Conservation (phyloP, 2,329 filamentous ascomycete genomes). For the Fusarium brevicatenulatum region DNA sequence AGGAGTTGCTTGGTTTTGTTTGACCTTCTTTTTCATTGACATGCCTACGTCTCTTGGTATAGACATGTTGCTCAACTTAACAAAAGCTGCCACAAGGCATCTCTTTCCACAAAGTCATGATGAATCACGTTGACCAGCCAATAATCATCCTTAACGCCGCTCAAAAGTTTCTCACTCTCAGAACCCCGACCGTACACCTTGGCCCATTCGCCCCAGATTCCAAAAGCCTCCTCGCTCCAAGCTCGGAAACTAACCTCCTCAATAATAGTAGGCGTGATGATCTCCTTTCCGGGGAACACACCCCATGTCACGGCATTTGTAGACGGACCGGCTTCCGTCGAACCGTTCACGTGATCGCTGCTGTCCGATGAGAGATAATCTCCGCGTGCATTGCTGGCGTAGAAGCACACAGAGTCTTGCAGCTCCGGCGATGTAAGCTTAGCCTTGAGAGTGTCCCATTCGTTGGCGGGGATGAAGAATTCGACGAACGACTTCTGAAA, state of each 20-base stretch:
- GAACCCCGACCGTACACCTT: slow-evolving; percentile 83
- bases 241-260: slow-evolving; percentile 93
- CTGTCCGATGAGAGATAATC: slow-evolving; percentile 79
- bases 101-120: slow-evolving; percentile 77
- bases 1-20: background rate
- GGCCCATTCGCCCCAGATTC: slow-evolving; percentile 95
- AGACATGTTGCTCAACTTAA: slow-evolving; percentile 47
- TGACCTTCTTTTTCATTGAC: slow-evolving; percentile 9
- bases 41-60: slow-evolving; percentile 47
- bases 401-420: slow-evolving; percentile 81
- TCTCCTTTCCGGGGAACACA: slow-evolving; percentile 94
- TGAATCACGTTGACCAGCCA: slow-evolving; percentile 95
- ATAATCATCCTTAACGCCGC: slow-evolving; percentile 71
- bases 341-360: slow-evolving; percentile 47
- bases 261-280: slow-evolving; percentile 95
- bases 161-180: slow-evolving; percentile 76
- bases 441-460: slow-evolving; percentile 75
- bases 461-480: slow-evolving; percentile 82
- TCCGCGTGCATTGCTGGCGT: slow-evolving; percentile 82
- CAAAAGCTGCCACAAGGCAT: slow-evolving; percentile 78
- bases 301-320: slow-evolving; percentile 98
- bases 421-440: slow-evolving; percentile 69
- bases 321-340: slow-evolving; percentile 54
- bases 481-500: slow-evolving; percentile 99
- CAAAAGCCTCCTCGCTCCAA: slow-evolving; percentile 96